Conservation (phyloP, 2,329 filamentous ascomycete genomes). For the Arachnomyces sp. region DNA sequence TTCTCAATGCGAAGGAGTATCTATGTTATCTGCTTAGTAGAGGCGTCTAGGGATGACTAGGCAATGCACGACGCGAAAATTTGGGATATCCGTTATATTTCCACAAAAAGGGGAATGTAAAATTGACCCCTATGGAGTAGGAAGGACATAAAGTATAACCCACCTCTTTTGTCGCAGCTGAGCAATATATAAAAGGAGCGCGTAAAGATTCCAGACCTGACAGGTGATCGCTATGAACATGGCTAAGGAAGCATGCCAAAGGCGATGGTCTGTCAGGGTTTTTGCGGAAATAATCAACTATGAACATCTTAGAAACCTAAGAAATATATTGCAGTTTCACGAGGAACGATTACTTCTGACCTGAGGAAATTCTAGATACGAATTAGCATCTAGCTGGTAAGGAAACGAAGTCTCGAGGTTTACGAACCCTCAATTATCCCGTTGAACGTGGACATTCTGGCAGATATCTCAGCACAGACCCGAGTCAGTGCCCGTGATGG, state of each 20-base stretch:
- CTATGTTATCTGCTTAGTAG: conserved; percentile 21
- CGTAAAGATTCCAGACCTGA: conserved; percentile 67
- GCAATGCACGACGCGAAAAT: background rate
- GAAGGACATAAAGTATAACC: conserved; percentile 1
- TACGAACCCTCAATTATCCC: conserved; percentile 22
- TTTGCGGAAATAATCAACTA: conserved; percentile 73
- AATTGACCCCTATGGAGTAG: no score
- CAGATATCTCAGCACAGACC: background rate
- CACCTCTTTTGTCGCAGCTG: conserved; percentile 66
- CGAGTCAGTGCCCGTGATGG: background rate
- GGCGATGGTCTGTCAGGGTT: conserved; percentile 50
- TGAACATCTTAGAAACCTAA: background rate
- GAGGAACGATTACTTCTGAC: conserved; percentile 11
- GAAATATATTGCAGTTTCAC: background rate
- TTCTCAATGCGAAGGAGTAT: conserved; percentile 72
- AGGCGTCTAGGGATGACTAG: background rate
- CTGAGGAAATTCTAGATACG: conserved; percentile 12
- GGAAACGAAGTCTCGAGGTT: conserved; percentile 1
- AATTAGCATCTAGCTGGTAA: background rate
- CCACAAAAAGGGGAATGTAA: no score
- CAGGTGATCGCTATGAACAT: conserved; percentile 87
- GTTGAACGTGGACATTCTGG: conserved; percentile 26
- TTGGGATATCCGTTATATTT: background rate
- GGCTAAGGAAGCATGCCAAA: conserved; percentile 79
- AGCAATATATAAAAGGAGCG: conserved; percentile 85